Evolutionary conservation across 192 early-diverging fungal genomes (phyloP).

Genomic region (Phycomyces blakesleeanus): DNA sequence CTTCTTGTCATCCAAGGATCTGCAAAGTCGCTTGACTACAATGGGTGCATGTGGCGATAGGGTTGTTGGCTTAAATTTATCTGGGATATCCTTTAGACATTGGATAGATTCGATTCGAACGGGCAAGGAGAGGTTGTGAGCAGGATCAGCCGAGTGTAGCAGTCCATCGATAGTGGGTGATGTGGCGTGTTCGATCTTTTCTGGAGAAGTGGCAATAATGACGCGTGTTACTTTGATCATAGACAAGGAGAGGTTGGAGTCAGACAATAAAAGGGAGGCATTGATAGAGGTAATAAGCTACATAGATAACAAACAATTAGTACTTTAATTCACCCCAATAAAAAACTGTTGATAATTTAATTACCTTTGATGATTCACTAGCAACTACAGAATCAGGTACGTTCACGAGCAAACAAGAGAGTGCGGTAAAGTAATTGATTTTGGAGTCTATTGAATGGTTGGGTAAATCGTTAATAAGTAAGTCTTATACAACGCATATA

Average conservation of each 20-base stretch:
- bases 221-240: constrained; percentile 70
- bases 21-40: constrained; percentile 60
- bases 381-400: constrained; percentile 77
- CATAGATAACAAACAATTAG: background rate
- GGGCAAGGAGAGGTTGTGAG: constrained; percentile 29
- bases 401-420: constrained; percentile 74
- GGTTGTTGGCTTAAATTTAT: constrained; percentile 48
- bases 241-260: constrained; percentile 59
- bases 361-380: constrained; percentile 62
- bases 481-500: background rate
- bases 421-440: constrained; percentile 67
- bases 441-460: constrained; percentile 59
- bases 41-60: constrained; percentile 57
- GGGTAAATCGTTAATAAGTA: background rate
- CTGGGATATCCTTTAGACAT: constrained; percentile 60
- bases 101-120: constrained; percentile 63
- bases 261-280: constrained; percentile 60
- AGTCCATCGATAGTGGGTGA: constrained; percentile 13
- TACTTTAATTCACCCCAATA: background rate
- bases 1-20: constrained; percentile 85
- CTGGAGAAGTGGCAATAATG: constrained; percentile 60
- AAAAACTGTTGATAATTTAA: background rate
- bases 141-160: constrained; percentile 6
- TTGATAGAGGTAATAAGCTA: constrained; percentile 77
- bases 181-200: constrained; percentile 21